Base-by-base conservation (phyloP, 768 basidiomycete species). In the Sporobolomyces phaffii region DNA sequence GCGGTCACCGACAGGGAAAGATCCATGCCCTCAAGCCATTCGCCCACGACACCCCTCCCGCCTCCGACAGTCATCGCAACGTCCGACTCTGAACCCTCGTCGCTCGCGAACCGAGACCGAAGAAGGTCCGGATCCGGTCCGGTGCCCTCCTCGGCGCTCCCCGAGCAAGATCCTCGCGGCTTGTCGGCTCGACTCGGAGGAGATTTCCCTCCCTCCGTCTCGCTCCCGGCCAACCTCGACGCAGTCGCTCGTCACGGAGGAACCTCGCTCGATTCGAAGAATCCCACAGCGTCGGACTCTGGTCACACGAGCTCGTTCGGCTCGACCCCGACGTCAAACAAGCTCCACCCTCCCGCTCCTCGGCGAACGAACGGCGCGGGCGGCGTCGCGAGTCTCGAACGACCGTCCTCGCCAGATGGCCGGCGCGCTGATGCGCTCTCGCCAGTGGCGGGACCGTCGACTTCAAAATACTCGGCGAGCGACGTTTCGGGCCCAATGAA, bases 401-500 rank as follows among this genome's bases (percentile, higher is more conserved):
- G 50, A 13, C 53, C 31, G 40, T 48, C 15, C 73, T 73, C 43
- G 47, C 56, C 75, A 15, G 72, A 72, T n/a, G 61, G 60, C 24
- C 64, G 48, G 24, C 49, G 45, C 24, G 2, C 29, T 40, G 59
- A 41, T 5, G 7, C 44, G 38, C 34, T 22, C 13, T 4, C 13
- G 2, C 56, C 29, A 10, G 20, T n/a, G n/a, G n/a, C 41, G 3
- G 41, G 41, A n/a, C 4, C 56, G n/a, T n/a, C n/a, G 28, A 31
- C 48, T 13, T 43, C 61, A n/a, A 56, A 53, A 38, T 57, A 65
- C 59, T 38, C 48, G 3, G 75, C 74, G 40, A 66, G 68, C 31
- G 91, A 92, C 78, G 96, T 97, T 54, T 93, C 91, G 22, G 89
- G 85, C 2, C 93, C 92, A 38, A 81, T 91, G 76, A 86, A 86